These are phyloP conservation scores for Hirschioporus abietinus DNA, from an alignment of 768 basidiomycete genomes.

Conservation along the genomic window DNA sequence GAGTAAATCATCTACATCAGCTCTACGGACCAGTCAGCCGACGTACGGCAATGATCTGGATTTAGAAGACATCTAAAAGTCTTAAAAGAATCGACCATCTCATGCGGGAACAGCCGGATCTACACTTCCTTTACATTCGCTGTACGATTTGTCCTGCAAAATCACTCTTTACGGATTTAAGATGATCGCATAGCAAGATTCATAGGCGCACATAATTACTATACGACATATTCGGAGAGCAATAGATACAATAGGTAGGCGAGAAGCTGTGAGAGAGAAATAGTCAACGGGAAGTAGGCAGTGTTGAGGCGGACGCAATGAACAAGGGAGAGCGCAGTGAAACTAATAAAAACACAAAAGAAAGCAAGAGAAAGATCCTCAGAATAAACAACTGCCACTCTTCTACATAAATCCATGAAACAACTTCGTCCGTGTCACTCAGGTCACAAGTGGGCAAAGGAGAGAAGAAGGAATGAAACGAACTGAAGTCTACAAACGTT, in stretches of 20 bases:
- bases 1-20: no score
- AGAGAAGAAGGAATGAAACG: neutral
- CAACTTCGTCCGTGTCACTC: no score
- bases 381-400: no score
- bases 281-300: neutral
- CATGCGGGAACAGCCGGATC: neutral
- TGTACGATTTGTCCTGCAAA: neutral
- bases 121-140: neutral
- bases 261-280: neutral
- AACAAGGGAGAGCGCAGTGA: no score
- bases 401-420: no score
- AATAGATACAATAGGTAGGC: neutral
- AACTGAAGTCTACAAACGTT: slow-evolving; percentile 45
- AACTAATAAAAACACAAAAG: no score
- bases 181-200: neutral
- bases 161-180: neutral
- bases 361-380: no score
- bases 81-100: neutral
- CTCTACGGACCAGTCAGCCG: no score
- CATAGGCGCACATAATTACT: neutral
- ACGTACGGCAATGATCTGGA: no score
- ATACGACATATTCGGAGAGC: neutral
- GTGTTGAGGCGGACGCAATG: neutral
- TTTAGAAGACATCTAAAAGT: no score
- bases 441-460: neutral